A percentile compares a stretch with the other conserved stretches of the same genome.
These are phyloP conservation scores for Ceratocystis ficicola DNA, from an alignment of 2,329 filamentous ascomycete species.

Conservation along the genomic window DNA sequence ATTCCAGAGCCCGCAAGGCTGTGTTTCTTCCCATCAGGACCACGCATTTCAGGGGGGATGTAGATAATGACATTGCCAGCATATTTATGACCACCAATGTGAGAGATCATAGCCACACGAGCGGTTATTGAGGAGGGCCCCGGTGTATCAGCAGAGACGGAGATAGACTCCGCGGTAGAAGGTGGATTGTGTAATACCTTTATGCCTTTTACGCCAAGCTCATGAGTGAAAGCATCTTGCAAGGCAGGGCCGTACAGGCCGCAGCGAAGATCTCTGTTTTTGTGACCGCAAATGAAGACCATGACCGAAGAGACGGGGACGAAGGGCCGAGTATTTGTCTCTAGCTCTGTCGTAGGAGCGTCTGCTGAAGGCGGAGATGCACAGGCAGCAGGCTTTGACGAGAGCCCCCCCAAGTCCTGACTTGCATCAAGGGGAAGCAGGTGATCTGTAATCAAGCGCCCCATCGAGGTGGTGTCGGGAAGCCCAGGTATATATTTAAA, in stretches of 20 bases:
- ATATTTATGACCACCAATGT: conserved; percentile 76
- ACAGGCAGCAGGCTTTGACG: too few relatives aligned
- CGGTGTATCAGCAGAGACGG: neutral
- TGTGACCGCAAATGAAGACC: conserved; percentile 84
- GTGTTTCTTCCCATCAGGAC: conserved; percentile 30
- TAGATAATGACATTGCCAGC: conserved; percentile 78
- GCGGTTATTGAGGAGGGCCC: conserved; percentile 33
- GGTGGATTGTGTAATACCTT: conserved; percentile 32
- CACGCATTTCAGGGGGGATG: conserved; percentile 44
- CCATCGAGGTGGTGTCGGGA: conserved; percentile 46
- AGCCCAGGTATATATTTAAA: conserved; percentile 71
- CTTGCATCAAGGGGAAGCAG: conserved; percentile 14
- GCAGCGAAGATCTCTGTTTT: conserved; percentile 67
- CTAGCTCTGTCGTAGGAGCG: conserved; percentile 42
- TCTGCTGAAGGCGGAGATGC: neutral
- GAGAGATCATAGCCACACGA: conserved; percentile 58
- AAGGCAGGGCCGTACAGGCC: conserved; percentile 68
- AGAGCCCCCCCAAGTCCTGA: neutral
- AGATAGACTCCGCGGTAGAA: neutral
- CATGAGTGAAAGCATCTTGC: conserved; percentile 47
- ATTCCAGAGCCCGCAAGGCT: conserved; percentile 58
- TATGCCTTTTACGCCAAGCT: conserved; percentile 41
- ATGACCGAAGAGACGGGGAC: conserved; percentile 50
- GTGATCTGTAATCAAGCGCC: conserved; percentile 27
- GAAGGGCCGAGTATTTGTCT: conserved; percentile 31